Evolutionary conservation across 495 filamentous ascomycete species (phyloP).

Genomic region (Xylaria telfairii): DNA sequence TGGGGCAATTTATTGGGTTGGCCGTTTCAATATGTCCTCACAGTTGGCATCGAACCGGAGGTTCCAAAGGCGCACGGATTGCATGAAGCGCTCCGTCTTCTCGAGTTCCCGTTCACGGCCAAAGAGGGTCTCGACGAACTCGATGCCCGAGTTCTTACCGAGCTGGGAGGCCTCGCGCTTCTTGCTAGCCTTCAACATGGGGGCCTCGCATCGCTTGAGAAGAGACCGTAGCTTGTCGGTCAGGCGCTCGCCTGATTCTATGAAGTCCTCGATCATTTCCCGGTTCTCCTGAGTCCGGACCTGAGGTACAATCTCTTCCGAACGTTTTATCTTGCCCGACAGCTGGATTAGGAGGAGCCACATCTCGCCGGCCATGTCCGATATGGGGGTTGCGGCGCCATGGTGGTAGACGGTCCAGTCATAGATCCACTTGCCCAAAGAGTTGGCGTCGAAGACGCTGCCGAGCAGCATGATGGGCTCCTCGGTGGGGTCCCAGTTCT

Average conservation of each 20-base stretch:
- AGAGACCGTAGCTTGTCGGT: conserved; percentile 86
- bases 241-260: conserved; percentile 87
- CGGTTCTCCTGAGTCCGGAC: conserved; percentile 74
- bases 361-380: conserved; percentile 91
- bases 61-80: conserved; percentile 88
- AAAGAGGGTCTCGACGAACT: conserved; percentile 97
- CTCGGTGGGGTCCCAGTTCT: conserved; percentile 98
- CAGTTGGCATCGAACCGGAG: conserved; percentile 97
- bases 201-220: conserved; percentile 87
- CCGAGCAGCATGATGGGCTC: conserved; percentile 90
- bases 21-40: conserved; percentile 80
- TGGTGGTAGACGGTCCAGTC: conserved; percentile 98
- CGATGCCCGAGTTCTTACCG: conserved; percentile 90
- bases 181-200: conserved; percentile 73
- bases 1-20: conserved; percentile 48
- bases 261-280: conserved; percentile 88
- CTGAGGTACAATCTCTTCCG: conserved; percentile 78
- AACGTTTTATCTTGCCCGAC: conserved; percentile 93
- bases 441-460: conserved; percentile 97
- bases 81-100: conserved; percentile 95
- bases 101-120: conserved; percentile 90
- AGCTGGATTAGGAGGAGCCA: conserved; percentile 96
- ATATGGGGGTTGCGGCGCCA: conserved; percentile 82
- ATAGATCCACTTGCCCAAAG: conserved; percentile 98
- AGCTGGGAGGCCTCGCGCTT: conserved; percentile 72